A percentile compares a stretch with the other conserved stretches of the same genome.
These are phyloP conservation scores for Athelia psychrophila DNA, from an alignment of 1,284 basidiomycete genomes.

Conservation along the genomic window DNA sequence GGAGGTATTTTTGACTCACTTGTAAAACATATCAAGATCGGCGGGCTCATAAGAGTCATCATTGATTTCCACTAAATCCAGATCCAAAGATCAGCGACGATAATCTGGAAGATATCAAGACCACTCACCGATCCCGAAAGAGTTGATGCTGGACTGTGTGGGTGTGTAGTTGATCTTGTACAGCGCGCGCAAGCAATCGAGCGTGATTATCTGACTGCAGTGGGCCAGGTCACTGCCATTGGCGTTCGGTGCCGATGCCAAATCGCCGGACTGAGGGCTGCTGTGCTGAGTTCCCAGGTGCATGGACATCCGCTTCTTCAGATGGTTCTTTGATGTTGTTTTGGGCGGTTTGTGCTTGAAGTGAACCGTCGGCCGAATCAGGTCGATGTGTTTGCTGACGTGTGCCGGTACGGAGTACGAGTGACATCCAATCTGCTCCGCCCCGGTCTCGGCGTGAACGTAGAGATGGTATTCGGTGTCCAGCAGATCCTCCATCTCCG, in stretches of 20 bases:
- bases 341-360: slow-evolving; percentile 31
- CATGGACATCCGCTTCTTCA: slow-evolving; percentile 8
- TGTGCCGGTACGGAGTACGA: slow-evolving; percentile 43
- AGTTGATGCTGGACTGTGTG: slow-evolving; percentile 28
- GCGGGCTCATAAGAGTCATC: too few relatives aligned
- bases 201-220: slow-evolving; percentile 38
- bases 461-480: slow-evolving; percentile 48
- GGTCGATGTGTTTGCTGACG: slow-evolving; percentile 41
- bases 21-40: too few relatives aligned
- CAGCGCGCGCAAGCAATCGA: slow-evolving; percentile 36
- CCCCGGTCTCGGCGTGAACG: slow-evolving; percentile 29
- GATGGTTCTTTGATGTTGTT: too few relatives aligned
- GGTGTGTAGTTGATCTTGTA: slow-evolving; percentile 36
- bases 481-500: slow-evolving; percentile 43
- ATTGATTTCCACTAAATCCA: too few relatives aligned
- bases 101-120: too few relatives aligned
- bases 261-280: background rate
- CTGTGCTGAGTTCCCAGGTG: too few relatives aligned
- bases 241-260: slow-evolving; percentile 6
- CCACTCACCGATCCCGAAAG: slow-evolving; percentile 36
- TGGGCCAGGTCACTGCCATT: slow-evolving; percentile 5
- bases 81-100: too few relatives aligned
- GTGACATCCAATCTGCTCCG: slow-evolving; percentile 37
- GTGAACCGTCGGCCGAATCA: slow-evolving; percentile 47
- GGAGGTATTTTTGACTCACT: too few relatives aligned